These are phyloP conservation scores for Pseudopyricularia cyperi DNA, from an alignment of 2,329 filamentous ascomycete genomes.

Conservation along the genomic window DNA sequence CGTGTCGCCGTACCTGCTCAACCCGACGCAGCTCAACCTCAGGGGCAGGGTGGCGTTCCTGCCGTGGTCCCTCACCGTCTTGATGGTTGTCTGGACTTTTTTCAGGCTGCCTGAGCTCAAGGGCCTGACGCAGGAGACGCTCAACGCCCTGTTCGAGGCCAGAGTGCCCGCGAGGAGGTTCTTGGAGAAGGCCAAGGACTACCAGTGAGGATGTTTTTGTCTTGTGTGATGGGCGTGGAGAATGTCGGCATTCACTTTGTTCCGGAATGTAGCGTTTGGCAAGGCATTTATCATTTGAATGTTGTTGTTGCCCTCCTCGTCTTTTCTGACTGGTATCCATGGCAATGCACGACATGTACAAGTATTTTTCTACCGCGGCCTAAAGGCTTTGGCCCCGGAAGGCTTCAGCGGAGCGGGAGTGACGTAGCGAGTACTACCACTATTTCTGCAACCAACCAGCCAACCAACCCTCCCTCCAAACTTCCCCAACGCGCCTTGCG, in stretches of 20 bases:
- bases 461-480: too few relatives aligned
- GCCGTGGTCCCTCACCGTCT: neutral
- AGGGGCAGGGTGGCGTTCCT: constrained; percentile 5
- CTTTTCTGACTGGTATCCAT: too few relatives aligned
- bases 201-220: neutral
- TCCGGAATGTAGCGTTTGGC: neutral
- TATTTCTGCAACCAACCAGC: too few relatives aligned
- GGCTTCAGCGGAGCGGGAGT: too few relatives aligned
- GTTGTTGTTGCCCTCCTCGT: too few relatives aligned
- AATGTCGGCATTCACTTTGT: too few relatives aligned
- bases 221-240: neutral
- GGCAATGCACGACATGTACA: too few relatives aligned
- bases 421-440: too few relatives aligned
- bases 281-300: too few relatives aligned
- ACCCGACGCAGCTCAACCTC: constrained; percentile 22
- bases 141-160: constrained; percentile 39
- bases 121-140: constrained; percentile 38
- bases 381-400: too few relatives aligned
- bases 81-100: constrained; percentile 2
- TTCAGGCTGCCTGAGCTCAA: constrained; percentile 19
- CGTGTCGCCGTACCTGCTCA: constrained; percentile 20
- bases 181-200: neutral
- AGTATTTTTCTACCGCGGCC: too few relatives aligned
- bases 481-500: too few relatives aligned
- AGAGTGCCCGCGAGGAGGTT: neutral